A percentile compares a stretch with the other conserved stretches of the same genome.
Evolutionary conservation across 768 basidiomycete genomes (phyloP).

Genomic region (Pluteus cervinus): DNA sequence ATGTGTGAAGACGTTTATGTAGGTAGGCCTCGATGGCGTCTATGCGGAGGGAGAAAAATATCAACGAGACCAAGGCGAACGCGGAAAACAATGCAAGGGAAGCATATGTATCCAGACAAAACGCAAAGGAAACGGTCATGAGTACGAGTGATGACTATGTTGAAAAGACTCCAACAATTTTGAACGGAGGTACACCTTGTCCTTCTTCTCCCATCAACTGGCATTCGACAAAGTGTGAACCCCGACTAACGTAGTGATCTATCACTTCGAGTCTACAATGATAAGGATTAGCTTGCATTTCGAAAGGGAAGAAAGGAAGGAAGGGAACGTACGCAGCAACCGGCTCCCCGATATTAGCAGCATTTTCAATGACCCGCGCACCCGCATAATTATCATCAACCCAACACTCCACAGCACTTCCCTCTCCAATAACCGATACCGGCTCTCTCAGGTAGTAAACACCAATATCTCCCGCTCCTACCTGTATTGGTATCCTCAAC

Average conservation of each 20-base stretch:
- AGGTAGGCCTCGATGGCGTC: no score
- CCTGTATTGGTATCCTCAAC: conserved; percentile 76
- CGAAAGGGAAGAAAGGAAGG: conserved; percentile 5
- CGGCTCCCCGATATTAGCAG: conserved; percentile 54
- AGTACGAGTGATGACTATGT: conserved; percentile 37
- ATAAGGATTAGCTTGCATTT: conserved; percentile 3
- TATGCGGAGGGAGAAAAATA: no score
- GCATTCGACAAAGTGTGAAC: conserved; percentile 94
- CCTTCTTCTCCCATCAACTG: conserved; percentile 85
- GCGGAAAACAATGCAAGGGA: no score
- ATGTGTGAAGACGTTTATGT: no score
- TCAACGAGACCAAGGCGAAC: no score
- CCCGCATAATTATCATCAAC: conserved; percentile 93
- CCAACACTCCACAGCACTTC: conserved; percentile 85
- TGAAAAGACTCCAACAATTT: conserved; percentile 86
- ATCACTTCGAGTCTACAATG: conserved; percentile 68
- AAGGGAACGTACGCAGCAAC: conserved; percentile 56
- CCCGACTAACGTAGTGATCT: conserved; percentile 77
- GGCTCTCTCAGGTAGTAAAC: conserved; percentile 86
- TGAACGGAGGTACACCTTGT: conserved; percentile 72
- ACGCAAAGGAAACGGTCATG: no score
- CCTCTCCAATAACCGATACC: conserved; percentile 44
- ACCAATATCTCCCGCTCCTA: conserved; percentile 88
- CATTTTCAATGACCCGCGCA: conserved; percentile 71
- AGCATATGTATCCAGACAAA: no score